Evolutionary conservation across 345 rosid genomes (phyloP), one percentile per base, ranked within the genome.

Genomic region (Crucihimalaya himalaica): DNA sequence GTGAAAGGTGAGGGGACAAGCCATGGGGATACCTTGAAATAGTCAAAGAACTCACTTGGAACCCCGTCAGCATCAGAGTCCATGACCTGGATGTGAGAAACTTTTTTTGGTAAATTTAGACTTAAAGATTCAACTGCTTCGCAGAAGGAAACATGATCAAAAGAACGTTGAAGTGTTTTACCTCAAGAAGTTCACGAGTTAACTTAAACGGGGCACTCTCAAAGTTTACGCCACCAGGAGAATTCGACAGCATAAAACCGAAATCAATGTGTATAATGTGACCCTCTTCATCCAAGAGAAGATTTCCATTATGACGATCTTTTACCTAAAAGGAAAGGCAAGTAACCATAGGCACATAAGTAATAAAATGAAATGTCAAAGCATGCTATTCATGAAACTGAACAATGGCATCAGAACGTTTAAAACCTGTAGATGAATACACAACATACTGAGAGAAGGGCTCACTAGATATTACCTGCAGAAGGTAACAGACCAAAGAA

Each of bases 141-240:
- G 15, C 50, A 19, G 19, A 68, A 62, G 25, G 70, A 57, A 61
- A 37, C n/a, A 25, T 50, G 71, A 72, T 13, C n/a, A 43, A 43
- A n/a, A 35, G 52, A 34, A 48, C 35, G 27, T 16, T 34, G 35
- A n/a, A 37, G 14, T 32, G 68, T 23, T 68, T 25, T 56, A 89
- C 98, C 97, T 96, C 99, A 77, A 96, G 98, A 84, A 95, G 98
- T 81, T 95, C 99, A 23, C 99, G 94, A 50, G 98, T 95, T 84
- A 95, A 82, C 85, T 95, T 95, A 86, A 95, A 92, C 9, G 99
- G 99, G 32, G 99, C 99, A 78, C 98, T 96, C 86, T 96, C 98
- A 79, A 96, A 96, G 80, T 96, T 96, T 70, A 96, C 99, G 80
- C 98, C 96, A 34, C 99, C 98, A 71, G 99, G 99, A 61, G 99